These are phyloP conservation scores for Ophiostoma sp. DNA, from an alignment of 2,329 filamentous ascomycete species.

Conservation along the genomic window DNA sequence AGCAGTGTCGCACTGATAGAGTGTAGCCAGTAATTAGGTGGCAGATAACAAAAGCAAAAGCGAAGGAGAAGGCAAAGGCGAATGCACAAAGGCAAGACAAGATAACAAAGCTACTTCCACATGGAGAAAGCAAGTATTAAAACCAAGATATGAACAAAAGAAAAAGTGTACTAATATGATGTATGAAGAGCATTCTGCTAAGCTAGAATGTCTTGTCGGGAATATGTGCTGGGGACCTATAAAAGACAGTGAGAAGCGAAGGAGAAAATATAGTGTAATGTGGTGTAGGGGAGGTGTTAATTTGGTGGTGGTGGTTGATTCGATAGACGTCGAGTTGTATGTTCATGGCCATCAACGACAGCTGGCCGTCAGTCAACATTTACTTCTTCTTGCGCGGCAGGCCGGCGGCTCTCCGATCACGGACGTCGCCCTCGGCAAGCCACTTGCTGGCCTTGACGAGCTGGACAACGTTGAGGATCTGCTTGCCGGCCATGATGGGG, in stretches of 20 bases:
- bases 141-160: conserved; percentile 9
- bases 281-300: background rate
- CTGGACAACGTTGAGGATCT: conserved; percentile 90
- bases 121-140: conserved; percentile 1
- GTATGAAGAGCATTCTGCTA: conserved; percentile 5
- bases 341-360: background rate
- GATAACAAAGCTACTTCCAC: background rate
- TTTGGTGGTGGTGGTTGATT: background rate
- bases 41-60: background rate
- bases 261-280: background rate
- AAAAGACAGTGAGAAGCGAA: background rate
- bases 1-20: background rate
- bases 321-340: background rate
- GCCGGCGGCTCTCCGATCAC: conserved; percentile 53
- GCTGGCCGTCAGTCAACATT: conserved; percentile 21
- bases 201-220: background rate
- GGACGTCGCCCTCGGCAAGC: conserved; percentile 85
- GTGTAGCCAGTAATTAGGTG: background rate
- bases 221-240: conserved; percentile 1
- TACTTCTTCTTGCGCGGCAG: conserved; percentile 44
- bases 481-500: conserved; percentile 86
- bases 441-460: conserved; percentile 87
- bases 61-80: background rate
- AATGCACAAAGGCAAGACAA: background rate
- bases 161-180: conserved; percentile 12